Base-by-base conservation (phyloP, 1,284 basidiomycete genomes). In the Ustilago trichophora region DNA sequence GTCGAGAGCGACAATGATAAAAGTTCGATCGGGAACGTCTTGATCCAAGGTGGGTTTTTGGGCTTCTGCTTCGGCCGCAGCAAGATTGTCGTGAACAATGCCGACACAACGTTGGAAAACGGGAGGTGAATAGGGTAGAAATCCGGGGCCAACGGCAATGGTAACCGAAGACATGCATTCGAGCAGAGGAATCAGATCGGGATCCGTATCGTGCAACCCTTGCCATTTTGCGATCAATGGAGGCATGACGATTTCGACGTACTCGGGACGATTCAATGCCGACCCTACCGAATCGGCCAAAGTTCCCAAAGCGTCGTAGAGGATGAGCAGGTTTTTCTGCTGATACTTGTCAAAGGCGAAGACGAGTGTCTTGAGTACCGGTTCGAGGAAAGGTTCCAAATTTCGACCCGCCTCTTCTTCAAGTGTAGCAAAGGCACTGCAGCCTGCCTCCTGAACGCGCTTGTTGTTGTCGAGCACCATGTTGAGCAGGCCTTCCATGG, bases 401-500 rank as follows among this genome's bases (percentile, higher is more conserved):
- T 91, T 91, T 3, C 86, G 81, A 3, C 93, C 94, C 1, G 95
- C 96, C 82, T 98, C 96, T 83, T 99, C 96, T 83, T 98, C 96
- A 11, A 98, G 87, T 8, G 96, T 98, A 3, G 96, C 96, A 80
- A 99, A 98, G 0, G 96, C 96, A 68, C 91, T 93, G 83, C 96
- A 99, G 16, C 96, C 96, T 1, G 96, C 96, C 84, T 99, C 96
- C 84, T 99, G 96, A 0, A 99, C 96, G 18, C 94, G 91, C 84
- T 99, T 98, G 85, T 98, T 98, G 83, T 92, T 91, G 82, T 99
- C 96, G 46, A 98, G 85, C n/a, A 98, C 93, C 91, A 95, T 98
- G 56, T 90, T 88, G 57, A 99, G 88, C 83, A 98, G 92, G 21
- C 94, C 96, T 85, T 98, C 95, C 89, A 98, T 91, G 22, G 92